These are phyloP conservation scores for Cladosporium sp. DNA, from an alignment of 2,329 filamentous ascomycete species.

Conservation along the genomic window DNA sequence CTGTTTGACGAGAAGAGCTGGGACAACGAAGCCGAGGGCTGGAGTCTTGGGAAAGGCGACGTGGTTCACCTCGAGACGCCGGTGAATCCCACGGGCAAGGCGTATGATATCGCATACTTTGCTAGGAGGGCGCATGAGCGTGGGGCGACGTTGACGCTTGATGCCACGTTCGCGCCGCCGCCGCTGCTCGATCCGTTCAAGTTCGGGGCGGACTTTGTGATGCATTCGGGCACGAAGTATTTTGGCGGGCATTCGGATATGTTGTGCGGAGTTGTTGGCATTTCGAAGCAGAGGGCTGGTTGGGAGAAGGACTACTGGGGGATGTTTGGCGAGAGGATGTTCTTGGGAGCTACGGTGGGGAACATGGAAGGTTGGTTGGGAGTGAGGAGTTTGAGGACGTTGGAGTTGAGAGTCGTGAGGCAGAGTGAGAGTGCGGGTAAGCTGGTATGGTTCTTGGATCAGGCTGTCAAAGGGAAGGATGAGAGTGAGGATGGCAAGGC, in stretches of 20 bases:
- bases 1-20: conserved; percentile 47
- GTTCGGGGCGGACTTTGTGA: conserved; percentile 76
- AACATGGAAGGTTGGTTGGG: conserved; percentile 90
- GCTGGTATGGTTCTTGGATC: conserved; percentile 69
- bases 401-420: conserved; percentile 74
- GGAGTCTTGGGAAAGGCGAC: conserved; percentile 69
- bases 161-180: conserved; percentile 90
- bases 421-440: conserved; percentile 68
- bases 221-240: conserved; percentile 96
- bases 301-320: conserved; percentile 51
- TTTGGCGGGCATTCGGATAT: conserved; percentile 93
- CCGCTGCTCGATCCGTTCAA: conserved; percentile 80
- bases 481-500: conserved; percentile 39
- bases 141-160: conserved; percentile 76
- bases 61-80: conserved; percentile 91
- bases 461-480: conserved; percentile 36
- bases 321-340: conserved; percentile 66
- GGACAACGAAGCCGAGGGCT: conserved; percentile 55
- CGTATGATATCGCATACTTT: conserved; percentile 67
- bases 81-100: conserved; percentile 83
- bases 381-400: conserved; percentile 75
- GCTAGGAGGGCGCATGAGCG: conserved; percentile 66
- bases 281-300: conserved; percentile 44
- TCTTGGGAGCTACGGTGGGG: conserved; percentile 80
- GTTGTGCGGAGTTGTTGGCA: conserved; percentile 77